Evolutionary conservation across 1,139 yeast species (phyloP).

Genomic region (Taphrina flavorubra): DNA sequence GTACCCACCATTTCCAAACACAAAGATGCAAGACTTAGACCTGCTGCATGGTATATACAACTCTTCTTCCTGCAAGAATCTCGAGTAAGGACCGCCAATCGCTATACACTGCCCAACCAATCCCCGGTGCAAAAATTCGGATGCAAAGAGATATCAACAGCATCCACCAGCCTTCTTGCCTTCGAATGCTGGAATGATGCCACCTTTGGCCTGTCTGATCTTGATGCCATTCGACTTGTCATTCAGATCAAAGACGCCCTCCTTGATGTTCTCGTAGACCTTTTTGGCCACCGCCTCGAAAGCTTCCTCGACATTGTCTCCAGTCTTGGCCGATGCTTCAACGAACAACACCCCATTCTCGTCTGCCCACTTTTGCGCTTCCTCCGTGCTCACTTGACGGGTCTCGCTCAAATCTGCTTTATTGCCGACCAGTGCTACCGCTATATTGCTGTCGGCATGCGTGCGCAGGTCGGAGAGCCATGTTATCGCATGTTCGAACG

Average conservation of each 20-base stretch:
- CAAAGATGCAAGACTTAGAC: not conserved
- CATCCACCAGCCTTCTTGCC: slow-evolving; percentile 17
- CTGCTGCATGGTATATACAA: not conserved
- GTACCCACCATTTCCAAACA: not conserved
- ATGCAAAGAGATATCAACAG: slow-evolving; percentile 2
- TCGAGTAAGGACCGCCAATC: not conserved
- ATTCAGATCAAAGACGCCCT: slow-evolving; percentile 50
- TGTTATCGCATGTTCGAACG: slow-evolving; percentile 59
- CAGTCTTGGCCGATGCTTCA: slow-evolving; percentile 90
- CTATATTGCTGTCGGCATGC: slow-evolving; percentile 53
- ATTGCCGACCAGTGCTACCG: slow-evolving; percentile 59
- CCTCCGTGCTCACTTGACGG: slow-evolving; percentile 59
- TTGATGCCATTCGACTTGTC: slow-evolving; percentile 47
- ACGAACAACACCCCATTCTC: slow-evolving; percentile 57
- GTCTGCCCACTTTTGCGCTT: slow-evolving; percentile 51
- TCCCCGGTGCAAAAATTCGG: not conserved
- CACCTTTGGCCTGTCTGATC: slow-evolving; percentile 27
- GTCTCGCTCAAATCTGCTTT: slow-evolving; percentile 60
- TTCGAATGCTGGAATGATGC: slow-evolving; percentile 37
- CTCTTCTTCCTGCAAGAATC: not conserved
- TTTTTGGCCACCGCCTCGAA: slow-evolving; percentile 85
- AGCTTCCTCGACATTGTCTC: slow-evolving; percentile 86
- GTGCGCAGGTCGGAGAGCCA: slow-evolving; percentile 60
- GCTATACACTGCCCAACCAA: not conserved
- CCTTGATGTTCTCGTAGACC: slow-evolving; percentile 51